Evolutionary conservation across 768 basidiomycete species (phyloP).

Genomic region (Pleurotus sapidus): DNA sequence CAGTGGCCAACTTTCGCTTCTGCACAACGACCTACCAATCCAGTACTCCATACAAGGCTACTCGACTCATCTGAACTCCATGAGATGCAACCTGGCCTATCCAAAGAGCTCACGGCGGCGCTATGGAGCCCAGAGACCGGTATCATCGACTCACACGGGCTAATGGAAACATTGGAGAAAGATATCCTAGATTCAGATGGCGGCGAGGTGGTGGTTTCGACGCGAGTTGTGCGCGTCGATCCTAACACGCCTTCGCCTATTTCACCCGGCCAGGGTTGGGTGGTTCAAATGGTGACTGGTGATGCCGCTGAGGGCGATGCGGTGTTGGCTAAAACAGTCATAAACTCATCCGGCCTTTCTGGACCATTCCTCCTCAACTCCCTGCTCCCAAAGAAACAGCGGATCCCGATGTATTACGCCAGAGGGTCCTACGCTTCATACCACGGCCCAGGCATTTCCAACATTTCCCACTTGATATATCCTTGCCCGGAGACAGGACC

Average conservation of each 20-base stretch:
- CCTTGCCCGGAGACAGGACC: constrained; percentile 76
- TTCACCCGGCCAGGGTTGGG: constrained; percentile 68
- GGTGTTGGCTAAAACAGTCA: constrained; percentile 68
- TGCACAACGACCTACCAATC: constrained; percentile 13
- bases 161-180: constrained; percentile 81
- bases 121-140: constrained; percentile 87
- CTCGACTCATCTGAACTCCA: constrained; percentile 66
- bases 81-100: constrained; percentile 82
- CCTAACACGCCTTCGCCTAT: constrained; percentile 33
- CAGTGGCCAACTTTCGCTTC: constrained; percentile 39
- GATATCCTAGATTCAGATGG: constrained; percentile 72
- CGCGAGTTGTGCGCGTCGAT: constrained; percentile 85
- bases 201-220: constrained; percentile 73
- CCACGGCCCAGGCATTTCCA: constrained; percentile 68
- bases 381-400: constrained; percentile 51
- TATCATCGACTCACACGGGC: constrained; percentile 81
- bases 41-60: constrained; percentile 60
- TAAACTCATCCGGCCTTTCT: constrained; percentile 82
- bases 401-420: constrained; percentile 76
- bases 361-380: constrained; percentile 70
- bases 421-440: constrained; percentile 89
- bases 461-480: constrained; percentile 80
- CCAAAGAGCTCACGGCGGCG: constrained; percentile 63
- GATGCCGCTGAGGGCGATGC: constrained; percentile 40
- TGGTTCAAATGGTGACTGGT: constrained; percentile 75